Evolutionary conservation across 1,284 basidiomycete genomes (phyloP), one percentile per base, ranked within the genome.

Genomic region (Apiotrichum brassicae): DNA sequence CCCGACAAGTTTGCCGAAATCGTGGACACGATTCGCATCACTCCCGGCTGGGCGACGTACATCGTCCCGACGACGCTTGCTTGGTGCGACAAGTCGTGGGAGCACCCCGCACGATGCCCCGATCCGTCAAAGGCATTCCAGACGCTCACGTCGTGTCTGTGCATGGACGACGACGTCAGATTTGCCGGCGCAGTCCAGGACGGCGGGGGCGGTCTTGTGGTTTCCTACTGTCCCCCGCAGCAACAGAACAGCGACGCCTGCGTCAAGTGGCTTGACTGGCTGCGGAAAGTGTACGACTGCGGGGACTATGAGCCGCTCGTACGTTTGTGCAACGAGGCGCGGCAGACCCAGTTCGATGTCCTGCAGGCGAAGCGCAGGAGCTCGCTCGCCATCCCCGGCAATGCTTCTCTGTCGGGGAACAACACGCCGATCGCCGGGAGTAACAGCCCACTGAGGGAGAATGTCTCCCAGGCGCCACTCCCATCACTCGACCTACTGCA

Each of bases 31-130:
- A 54, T 68, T 22, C 48, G 58, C 32, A 33, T 47, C 0, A 51
- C 43, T 1, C 46, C 50, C 1, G 39, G 43, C 34, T 70, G 68
- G 65, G 65, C 51, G 1, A 61, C 65, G 1, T 70, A 70, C 53
- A 28, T 68, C 20, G 41, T 51, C 3, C 68, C 68, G 13, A 20
- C 49, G 2, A 58, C 61, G 2, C 18, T 70, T n/a, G 43, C 59
- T n/a, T 65, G 60, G 54, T 48, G 50, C 19, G 42, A 61, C 8
- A 24, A 52, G 18, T 56, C 60, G 1, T 62, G 60, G 63, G 33
- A 37, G 4, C 24, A 44, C 7, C 13, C 26, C 22, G 37, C 39
- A 48, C 56, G 63, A 3, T 65, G 63, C 41, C 62, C 54, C 1
- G 50, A 65, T 24, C 57, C 63, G 0, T 54, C 41, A 0, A 34